phyloP scores from a whole-genome alignment of 345 rosid genomes.

The Gossypium thurberi region DNA sequence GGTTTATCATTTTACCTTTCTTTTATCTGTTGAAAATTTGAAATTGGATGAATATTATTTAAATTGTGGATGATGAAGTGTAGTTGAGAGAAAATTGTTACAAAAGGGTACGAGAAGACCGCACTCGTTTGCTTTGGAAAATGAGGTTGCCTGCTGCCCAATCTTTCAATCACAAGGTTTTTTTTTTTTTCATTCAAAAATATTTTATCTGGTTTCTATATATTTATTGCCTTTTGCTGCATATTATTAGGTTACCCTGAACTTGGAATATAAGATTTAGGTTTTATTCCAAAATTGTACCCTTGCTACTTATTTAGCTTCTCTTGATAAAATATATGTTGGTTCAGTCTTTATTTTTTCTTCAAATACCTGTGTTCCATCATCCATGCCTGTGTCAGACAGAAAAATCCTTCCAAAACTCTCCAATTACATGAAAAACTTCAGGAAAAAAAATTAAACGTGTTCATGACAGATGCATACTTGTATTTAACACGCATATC shows the following conservation, averaged over 20 bases:
- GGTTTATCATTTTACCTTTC: not conserved
- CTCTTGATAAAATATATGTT: not conserved
- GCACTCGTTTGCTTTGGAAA: slow-evolving; percentile 73
- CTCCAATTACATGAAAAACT: not conserved
- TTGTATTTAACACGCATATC: not conserved
- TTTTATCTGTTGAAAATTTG: not conserved
- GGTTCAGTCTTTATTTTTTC: not conserved
- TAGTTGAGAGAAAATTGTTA: slow-evolving; percentile 75
- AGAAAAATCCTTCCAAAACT: not conserved
- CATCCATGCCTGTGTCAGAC: not conserved
- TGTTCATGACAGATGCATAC: not conserved
- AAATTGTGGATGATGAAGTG: not conserved
- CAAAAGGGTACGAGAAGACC: slow-evolving; percentile 66
- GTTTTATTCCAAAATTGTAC: too few relatives aligned
- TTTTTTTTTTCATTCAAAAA: not conserved
- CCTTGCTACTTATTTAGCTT: not conserved
- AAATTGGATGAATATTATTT: slow-evolving; percentile 2
- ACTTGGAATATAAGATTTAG: not conserved
- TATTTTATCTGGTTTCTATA: not conserved
- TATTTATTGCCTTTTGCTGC: not conserved
- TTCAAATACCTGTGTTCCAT: not conserved
- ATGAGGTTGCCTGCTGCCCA: slow-evolving; percentile 52
- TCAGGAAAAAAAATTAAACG: not conserved
- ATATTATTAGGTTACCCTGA: not conserved
- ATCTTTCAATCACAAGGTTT: slow-evolving; percentile 45